Base-by-base conservation (phyloP, 371 early-diverging fungal genomes). In the Mortierella sp. region DNA sequence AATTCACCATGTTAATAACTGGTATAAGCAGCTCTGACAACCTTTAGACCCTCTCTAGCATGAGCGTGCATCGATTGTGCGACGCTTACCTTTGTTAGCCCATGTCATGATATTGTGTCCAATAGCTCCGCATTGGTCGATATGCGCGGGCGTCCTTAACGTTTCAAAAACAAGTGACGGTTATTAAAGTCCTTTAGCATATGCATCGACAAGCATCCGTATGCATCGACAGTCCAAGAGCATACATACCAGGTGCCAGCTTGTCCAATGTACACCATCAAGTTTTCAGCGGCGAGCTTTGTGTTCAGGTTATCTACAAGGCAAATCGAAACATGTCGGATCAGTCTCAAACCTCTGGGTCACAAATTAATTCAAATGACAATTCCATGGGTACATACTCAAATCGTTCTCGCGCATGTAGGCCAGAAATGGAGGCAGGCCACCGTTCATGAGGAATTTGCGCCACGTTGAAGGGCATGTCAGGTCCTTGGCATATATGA, bases 71-170 rank as follows among this genome's bases (percentile, higher is more conserved):
- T 31, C 70, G 21, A 11, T 51, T 21, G 19, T 43, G 54, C 40
- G 48, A 31, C 21, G 14, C 31, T 24, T 78, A 82, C 87, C 89
- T 19, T 75, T 50, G 40, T 78, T 82, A 13, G 88, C 83, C 81
- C 80, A 79, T 10, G 83, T 73, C 89, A 89, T 89, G 50, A 89
- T 71, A 54, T 89, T 89, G 46, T 89, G 89, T 5, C 89, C 89
- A 19, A 89, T 79, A 40, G 87, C 85, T 46, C 86, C 87, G 28
- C 89, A 89, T 24, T 87, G 87, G 48, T 89, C 89, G 26, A 87
- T 73, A 64, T 89, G 89, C 4, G 83, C 73, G 1, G 89, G 85
- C 24, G 89, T 89, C 81, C 82, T 81, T 72, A 43, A 26, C 1
- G 31, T 48, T 54, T 70, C 14, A 21, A 3, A 44, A 34, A 67